phyloP scores from a whole-genome alignment of 2,329 filamentous ascomycete species.

The Trichoderma endophyticum region DNA sequence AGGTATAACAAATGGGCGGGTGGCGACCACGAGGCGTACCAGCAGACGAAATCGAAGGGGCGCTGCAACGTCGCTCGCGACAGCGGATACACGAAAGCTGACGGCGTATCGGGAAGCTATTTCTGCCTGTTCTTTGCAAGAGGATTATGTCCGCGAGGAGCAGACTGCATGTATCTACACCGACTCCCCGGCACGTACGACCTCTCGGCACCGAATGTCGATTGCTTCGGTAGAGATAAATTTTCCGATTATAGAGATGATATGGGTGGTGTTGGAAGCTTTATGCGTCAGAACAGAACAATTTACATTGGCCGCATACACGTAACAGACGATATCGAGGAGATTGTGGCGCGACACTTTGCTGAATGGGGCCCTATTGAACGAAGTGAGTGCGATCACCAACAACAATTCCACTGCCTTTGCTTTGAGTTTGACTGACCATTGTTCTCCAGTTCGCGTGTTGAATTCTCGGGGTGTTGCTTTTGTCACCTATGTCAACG shows the following conservation, averaged over 20 bases:
- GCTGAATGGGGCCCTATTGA: slow-evolving; percentile 96
- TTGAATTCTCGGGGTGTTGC: slow-evolving; percentile 86
- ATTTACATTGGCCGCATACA: slow-evolving; percentile 92
- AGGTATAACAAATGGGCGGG: slow-evolving; percentile 99
- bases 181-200: slow-evolving; percentile 83
- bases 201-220: slow-evolving; percentile 87
- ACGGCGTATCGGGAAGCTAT: slow-evolving; percentile 73
- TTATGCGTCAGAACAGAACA: slow-evolving; percentile 90
- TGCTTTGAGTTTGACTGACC: neutral
- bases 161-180: slow-evolving; percentile 93
- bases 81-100: slow-evolving; percentile 73
- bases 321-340: slow-evolving; percentile 94
- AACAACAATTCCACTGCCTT: neutral
- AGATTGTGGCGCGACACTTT: slow-evolving; percentile 91
- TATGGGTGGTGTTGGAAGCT: slow-evolving; percentile 95
- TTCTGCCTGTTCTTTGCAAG: slow-evolving; percentile 92
- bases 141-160: slow-evolving; percentile 78
- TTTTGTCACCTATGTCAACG: slow-evolving; percentile 91
- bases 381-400: slow-evolving; percentile 48
- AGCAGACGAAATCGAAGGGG: slow-evolving; percentile 77
- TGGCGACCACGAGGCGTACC: slow-evolving; percentile 90
- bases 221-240: slow-evolving; percentile 88
- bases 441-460: slow-evolving; percentile 58
- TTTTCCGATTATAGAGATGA: slow-evolving; percentile 91
- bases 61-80: slow-evolving; percentile 85